Conservation (phyloP, 257 asterid species). For the Jasminum sambac region DNA sequence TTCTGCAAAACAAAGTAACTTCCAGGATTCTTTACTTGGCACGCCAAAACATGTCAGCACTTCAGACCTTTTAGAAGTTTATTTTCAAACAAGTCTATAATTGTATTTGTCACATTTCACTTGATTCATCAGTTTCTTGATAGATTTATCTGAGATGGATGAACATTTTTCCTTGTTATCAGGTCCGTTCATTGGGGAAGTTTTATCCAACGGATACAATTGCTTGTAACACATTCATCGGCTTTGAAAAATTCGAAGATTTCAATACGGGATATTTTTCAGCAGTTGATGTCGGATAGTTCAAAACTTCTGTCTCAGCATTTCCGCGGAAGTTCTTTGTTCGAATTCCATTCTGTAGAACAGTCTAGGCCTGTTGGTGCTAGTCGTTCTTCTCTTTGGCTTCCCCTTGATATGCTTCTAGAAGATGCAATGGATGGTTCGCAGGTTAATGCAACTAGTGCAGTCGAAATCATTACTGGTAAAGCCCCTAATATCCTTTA, state of each 20-base stretch:
- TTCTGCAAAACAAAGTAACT: conserved; percentile 73
- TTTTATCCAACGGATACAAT: conserved; percentile 58
- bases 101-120: background rate
- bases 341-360: conserved; percentile 40
- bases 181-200: conserved; percentile 71
- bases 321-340: conserved; percentile 41
- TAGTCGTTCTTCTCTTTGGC: conserved; percentile 85
- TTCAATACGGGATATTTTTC: conserved; percentile 43
- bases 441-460: conserved; percentile 84
- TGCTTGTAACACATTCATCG: conserved; percentile 65
- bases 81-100: conserved; percentile 6
- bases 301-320: conserved; percentile 30
- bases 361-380: conserved; percentile 63
- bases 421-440: conserved; percentile 97
- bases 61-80: conserved; percentile 32
- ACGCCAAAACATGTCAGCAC: conserved; percentile 89
- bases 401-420: conserved; percentile 84
- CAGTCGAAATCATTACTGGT: conserved; percentile 88
- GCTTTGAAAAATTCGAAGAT: conserved; percentile 58
- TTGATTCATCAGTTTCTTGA: conserved; percentile 6
- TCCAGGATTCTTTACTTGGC: conserved; percentile 91
- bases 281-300: conserved; percentile 47
- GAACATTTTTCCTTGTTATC: conserved; percentile 20
- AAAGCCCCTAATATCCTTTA: conserved; percentile 22
- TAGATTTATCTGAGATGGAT: conserved; percentile 7